Conservation (phyloP, 1,284 basidiomycete genomes). For the Lignosus rhinocerotis region DNA sequence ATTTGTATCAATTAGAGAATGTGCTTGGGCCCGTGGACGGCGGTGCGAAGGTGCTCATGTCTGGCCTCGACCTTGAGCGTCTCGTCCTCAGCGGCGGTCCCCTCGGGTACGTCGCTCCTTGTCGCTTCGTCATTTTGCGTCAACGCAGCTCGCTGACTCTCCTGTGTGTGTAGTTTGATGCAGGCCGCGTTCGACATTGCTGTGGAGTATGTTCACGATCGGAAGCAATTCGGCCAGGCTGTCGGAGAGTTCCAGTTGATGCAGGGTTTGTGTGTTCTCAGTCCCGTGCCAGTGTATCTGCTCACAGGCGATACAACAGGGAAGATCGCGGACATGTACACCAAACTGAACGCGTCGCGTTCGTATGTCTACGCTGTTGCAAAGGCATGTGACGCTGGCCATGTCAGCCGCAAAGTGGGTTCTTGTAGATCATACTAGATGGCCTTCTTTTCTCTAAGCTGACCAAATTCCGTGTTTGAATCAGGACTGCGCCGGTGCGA, state of each 20-base stretch:
- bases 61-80: slow-evolving; percentile 89
- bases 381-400: slow-evolving; percentile 81
- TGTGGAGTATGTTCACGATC: slow-evolving; percentile 86
- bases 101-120: slow-evolving; percentile 46
- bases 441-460: background rate
- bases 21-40: slow-evolving; percentile 80
- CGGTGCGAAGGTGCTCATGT: slow-evolving; percentile 91
- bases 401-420: slow-evolving; percentile 79
- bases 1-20: slow-evolving; percentile 60
- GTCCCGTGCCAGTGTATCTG: background rate
- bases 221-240: slow-evolving; percentile 86
- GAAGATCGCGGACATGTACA: slow-evolving; percentile 94
- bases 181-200: slow-evolving; percentile 92
- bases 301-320: slow-evolving; percentile 37
- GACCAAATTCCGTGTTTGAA: slow-evolving; percentile 1
- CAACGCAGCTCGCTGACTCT: background rate
- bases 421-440: background rate
- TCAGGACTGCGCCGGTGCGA: slow-evolving; percentile 91
- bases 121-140: background rate
- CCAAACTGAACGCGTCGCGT: slow-evolving; percentile 85
- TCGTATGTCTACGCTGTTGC: slow-evolving; percentile 94
- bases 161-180: slow-evolving; percentile 68
- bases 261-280: slow-evolving; percentile 64
- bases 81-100: slow-evolving; percentile 90
- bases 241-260: slow-evolving; percentile 95